phyloP scores from a whole-genome alignment of 805 yeast species.

The Candida sphagnicola region DNA sequence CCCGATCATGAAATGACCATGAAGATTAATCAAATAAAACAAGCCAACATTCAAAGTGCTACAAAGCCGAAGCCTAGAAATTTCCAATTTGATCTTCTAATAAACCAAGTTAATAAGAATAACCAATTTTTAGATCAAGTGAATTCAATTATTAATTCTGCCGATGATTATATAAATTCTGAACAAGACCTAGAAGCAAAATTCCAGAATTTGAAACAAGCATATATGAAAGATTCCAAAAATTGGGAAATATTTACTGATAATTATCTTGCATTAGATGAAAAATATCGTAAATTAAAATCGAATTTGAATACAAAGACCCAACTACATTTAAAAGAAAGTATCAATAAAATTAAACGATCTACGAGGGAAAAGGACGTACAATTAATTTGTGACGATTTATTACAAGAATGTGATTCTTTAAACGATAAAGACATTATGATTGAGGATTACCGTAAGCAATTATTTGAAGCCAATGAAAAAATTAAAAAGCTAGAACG shows the following conservation, averaged over 20 bases:
- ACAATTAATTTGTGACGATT: slow-evolving; percentile 18
- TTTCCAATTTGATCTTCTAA: background rate
- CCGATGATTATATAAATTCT: slow-evolving; percentile 9
- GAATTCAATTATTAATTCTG: slow-evolving; percentile 16
- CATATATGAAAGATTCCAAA: slow-evolving; percentile 25
- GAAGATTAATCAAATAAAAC: background rate
- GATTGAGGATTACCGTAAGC: slow-evolving; percentile 16
- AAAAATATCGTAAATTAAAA: slow-evolving; percentile 23
- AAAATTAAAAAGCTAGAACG: slow-evolving; percentile 16
- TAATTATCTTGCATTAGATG: slow-evolving; percentile 25
- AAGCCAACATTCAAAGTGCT: background rate
- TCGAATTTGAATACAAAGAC: background rate
- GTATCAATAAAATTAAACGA: slow-evolving; percentile 15
- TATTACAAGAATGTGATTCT: slow-evolving; percentile 13
- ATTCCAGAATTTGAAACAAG: slow-evolving; percentile 20
- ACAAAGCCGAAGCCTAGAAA: background rate
- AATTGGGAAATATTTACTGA: slow-evolving; percentile 24
- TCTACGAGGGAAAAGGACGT: slow-evolving; percentile 17
- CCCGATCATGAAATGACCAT: background rate
- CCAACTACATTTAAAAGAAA: slow-evolving; percentile 1
- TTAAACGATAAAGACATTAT: slow-evolving; percentile 7
- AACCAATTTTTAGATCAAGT: slow-evolving; percentile 17
- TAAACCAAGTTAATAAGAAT: slow-evolving; percentile 3
- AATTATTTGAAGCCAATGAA: slow-evolving; percentile 20
- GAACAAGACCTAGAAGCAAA: slow-evolving; percentile 10